Evolutionary conservation across 1,284 basidiomycete genomes (phyloP).

Genomic region (Leccinum fallax): DNA sequence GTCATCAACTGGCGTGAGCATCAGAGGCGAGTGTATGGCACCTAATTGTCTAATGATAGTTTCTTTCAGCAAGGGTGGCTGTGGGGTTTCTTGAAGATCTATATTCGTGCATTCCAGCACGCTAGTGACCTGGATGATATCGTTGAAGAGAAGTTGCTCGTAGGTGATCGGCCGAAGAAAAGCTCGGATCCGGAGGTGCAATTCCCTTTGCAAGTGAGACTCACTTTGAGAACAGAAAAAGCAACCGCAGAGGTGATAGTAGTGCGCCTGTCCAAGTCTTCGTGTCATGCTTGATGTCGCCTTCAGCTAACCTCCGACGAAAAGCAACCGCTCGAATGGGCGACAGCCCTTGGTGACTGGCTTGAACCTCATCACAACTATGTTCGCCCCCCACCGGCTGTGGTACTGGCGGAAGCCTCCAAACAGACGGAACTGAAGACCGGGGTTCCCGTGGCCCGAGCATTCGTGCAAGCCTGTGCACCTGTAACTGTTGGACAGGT

Average conservation of each 20-base stretch:
- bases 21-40: neutral
- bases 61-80: constrained; percentile 67
- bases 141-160: constrained; percentile 74
- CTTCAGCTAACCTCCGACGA: constrained; percentile 67
- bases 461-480: constrained; percentile 53
- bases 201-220: constrained; percentile 57
- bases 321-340: constrained; percentile 55
- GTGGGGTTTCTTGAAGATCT: constrained; percentile 67
- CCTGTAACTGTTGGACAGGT: constrained; percentile 47
- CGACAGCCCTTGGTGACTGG: constrained; percentile 66
- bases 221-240: constrained; percentile 50
- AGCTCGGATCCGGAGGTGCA: constrained; percentile 51
- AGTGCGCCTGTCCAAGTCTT: neutral
- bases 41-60: constrained; percentile 7
- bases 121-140: constrained; percentile 76
- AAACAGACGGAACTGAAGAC: constrained; percentile 70
- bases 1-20: constrained; percentile 60
- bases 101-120: constrained; percentile 73
- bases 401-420: constrained; percentile 71
- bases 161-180: constrained; percentile 76
- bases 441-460: constrained; percentile 58
- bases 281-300: constrained; percentile 5
- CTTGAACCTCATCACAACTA: constrained; percentile 73
- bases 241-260: constrained; percentile 56
- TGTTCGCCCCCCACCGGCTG: constrained; percentile 64